Percentiles rank a stretch among this genome's conserved stretches.
phyloP scores from a whole-genome alignment of 441 rosid species.

The Syzygium malaccense region DNA sequence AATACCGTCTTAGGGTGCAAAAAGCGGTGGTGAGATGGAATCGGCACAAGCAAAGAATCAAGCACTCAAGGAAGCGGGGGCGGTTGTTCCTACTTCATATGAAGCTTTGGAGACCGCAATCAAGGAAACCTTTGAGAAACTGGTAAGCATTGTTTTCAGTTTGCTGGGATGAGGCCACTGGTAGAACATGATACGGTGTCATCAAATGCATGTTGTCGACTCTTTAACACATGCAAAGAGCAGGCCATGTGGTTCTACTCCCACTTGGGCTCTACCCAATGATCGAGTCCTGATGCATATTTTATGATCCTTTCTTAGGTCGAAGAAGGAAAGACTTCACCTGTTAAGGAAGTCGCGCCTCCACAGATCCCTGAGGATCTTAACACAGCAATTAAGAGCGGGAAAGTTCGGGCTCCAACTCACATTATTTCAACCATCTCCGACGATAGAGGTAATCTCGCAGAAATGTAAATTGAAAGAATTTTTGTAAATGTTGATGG shows the following conservation, averaged over 20 bases:
- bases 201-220: not conserved
- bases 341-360: slow-evolving; percentile 71
- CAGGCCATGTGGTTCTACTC: not conserved
- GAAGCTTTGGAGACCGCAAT: slow-evolving; percentile 74
- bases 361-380: slow-evolving; percentile 98
- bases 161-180: not conserved
- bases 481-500: not conserved
- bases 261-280: not conserved
- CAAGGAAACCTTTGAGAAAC: slow-evolving; percentile 79
- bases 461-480: not conserved
- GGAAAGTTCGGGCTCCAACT: slow-evolving; percentile 96
- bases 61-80: slow-evolving; percentile 83
- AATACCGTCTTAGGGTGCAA: slow-evolving; percentile 61
- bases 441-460: slow-evolving; percentile 71
- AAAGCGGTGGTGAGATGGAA: slow-evolving; percentile 98
- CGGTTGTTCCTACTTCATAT: slow-evolving; percentile 86
- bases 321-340: slow-evolving; percentile 63
- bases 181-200: not conserved
- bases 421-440: slow-evolving; percentile 94
- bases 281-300: not conserved
- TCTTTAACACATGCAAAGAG: not conserved
- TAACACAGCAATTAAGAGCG: slow-evolving; percentile 79
- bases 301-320: slow-evolving; percentile 25
- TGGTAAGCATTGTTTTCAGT: slow-evolving; percentile 40
- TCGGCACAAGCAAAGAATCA: slow-evolving; percentile 99